Evolutionary conservation across 495 filamentous ascomycete species (phyloP).

Genomic region (Oidiodendron maius): DNA sequence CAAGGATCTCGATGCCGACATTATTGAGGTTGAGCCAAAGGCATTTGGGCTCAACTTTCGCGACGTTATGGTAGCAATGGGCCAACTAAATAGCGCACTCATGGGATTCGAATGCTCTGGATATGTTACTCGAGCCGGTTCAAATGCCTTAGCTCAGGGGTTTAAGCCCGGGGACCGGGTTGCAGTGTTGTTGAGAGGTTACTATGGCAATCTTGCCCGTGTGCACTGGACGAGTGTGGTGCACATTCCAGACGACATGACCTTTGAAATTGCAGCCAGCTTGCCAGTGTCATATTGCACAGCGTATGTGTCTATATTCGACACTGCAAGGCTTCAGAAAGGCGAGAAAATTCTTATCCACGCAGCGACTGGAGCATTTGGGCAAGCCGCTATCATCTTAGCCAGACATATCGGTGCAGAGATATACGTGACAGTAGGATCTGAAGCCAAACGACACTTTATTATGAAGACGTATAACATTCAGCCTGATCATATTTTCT

Average conservation of each 20-base stretch:
- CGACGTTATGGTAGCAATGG: slow-evolving; percentile 48
- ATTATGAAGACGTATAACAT: slow-evolving; percentile 44
- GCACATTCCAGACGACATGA: slow-evolving; percentile 43
- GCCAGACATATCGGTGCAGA: slow-evolving; percentile 49
- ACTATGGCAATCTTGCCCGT: slow-evolving; percentile 17
- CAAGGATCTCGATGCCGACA: slow-evolving; percentile 4
- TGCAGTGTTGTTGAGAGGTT: slow-evolving; percentile 16
- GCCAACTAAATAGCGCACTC: slow-evolving; percentile 32
- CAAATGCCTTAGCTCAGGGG: slow-evolving; percentile 28
- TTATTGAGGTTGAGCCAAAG: slow-evolving; percentile 36
- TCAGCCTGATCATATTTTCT: slow-evolving; percentile 50
- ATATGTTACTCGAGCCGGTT: slow-evolving; percentile 42
- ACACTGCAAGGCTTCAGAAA: slow-evolving; percentile 35
- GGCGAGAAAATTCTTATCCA: slow-evolving; percentile 58
- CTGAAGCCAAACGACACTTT: slow-evolving; percentile 43
- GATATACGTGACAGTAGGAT: slow-evolving; percentile 47
- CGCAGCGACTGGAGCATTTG: slow-evolving; percentile 51
- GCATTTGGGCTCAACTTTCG: slow-evolving; percentile 37
- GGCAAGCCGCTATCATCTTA: slow-evolving; percentile 53
- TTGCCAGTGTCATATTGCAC: slow-evolving; percentile 51
- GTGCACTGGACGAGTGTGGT: slow-evolving; percentile 30
- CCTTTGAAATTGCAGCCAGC: slow-evolving; percentile 45
- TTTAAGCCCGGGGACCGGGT: slow-evolving; percentile 49
- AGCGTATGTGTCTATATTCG: slow-evolving; percentile 47
- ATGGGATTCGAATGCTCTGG: slow-evolving; percentile 49